A percentile compares a stretch with the other conserved stretches of the same genome.
Conservation (phyloP, 257 asterid genomes). For the Nicotiana obtusifolia region DNA sequence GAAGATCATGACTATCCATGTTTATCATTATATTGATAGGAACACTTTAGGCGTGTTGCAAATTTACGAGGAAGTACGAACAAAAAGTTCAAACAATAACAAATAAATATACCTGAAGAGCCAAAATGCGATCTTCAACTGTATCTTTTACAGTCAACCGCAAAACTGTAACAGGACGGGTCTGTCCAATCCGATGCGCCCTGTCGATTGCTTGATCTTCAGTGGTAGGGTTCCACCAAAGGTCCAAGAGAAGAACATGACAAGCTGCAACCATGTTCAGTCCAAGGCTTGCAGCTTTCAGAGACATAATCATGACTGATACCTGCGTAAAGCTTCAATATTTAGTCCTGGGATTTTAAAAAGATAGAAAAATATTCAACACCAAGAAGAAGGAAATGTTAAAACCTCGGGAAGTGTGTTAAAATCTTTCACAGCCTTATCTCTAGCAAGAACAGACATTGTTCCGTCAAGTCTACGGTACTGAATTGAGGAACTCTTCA, state of each 20-base stretch:
- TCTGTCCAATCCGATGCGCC: constrained; percentile 97
- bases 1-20: background rate
- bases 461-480: constrained; percentile 97
- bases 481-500: constrained; percentile 56
- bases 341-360: background rate
- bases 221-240: constrained; percentile 99
- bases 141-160: constrained; percentile 92
- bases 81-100: background rate
- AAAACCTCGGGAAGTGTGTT: constrained; percentile 81
- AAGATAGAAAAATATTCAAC: background rate
- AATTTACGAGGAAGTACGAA: background rate
- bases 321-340: constrained; percentile 41
- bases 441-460: constrained; percentile 83
- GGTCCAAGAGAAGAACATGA: constrained; percentile 86
- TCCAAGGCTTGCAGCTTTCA: constrained; percentile 98
- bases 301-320: constrained; percentile 89
- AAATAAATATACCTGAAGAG: constrained; percentile 63
- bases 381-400: constrained; percentile 8
- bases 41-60: background rate
- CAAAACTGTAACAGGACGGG: constrained; percentile 84
- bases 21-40: background rate
- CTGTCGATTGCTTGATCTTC: constrained; percentile 99
- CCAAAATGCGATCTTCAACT: constrained; percentile 96
- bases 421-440: constrained; percentile 91
- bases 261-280: constrained; percentile 98